Percentiles rank a stretch among this genome's conserved stretches.
Evolutionary conservation across 805 yeast species (phyloP).

Genomic region (Wickerhamiella australiensis): DNA sequence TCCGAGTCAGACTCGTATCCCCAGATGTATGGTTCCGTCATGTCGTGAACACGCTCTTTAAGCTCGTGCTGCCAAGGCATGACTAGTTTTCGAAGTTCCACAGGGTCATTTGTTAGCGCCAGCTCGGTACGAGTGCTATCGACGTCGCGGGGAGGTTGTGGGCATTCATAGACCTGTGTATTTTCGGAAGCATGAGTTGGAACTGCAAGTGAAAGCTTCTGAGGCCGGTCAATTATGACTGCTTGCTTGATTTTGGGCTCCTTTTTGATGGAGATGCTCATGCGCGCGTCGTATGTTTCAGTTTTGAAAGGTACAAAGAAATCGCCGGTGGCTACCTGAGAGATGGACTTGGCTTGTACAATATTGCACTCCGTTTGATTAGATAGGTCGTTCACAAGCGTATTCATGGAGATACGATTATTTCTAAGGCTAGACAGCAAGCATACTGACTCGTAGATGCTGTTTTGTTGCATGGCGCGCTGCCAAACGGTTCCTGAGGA

Average conservation of each 20-base stretch:
- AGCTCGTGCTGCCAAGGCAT: conserved; percentile 17
- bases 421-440: conserved; percentile 32
- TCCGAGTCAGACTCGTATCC: conserved; percentile 16
- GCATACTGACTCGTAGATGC: conserved; percentile 38
- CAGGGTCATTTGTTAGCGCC: conserved; percentile 16
- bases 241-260: not conserved
- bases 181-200: not conserved
- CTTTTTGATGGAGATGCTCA: not conserved
- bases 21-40: conserved; percentile 22
- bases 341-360: conserved; percentile 28
- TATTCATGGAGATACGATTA: conserved; percentile 32
- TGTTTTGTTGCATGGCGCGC: conserved; percentile 28
- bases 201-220: not conserved
- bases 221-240: conserved; percentile 4
- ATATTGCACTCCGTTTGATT: conserved; percentile 37
- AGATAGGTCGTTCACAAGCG: conserved; percentile 34
- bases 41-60: conserved; percentile 17
- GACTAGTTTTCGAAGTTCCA: conserved; percentile 16
- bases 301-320: conserved; percentile 1
- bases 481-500: not conserved
- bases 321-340: conserved; percentile 7
- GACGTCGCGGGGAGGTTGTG: not conserved
- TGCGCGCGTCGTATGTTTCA: not conserved
- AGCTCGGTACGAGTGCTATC: not conserved
- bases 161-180: conserved; percentile 3